Evolutionary conservation across 805 yeast genomes (phyloP), one percentile per base, ranked within the genome.

Genomic region (Cyberlindnera americana): DNA sequence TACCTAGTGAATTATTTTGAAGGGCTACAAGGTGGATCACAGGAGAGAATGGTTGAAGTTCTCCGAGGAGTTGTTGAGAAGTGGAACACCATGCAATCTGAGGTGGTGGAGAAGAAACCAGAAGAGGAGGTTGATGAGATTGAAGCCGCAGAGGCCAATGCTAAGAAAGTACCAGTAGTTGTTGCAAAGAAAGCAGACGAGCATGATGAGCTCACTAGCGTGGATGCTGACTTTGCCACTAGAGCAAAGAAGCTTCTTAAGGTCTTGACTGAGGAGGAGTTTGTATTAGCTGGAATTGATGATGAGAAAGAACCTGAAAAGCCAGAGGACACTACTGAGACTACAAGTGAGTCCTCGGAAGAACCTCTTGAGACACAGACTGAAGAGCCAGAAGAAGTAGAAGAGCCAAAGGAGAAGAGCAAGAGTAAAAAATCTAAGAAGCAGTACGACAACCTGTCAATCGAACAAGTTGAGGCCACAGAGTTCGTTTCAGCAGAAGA

Each of bases 1-100:
- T 72, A 75, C 19, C 59, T 85, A 41, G 44, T 66, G 12, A 56
- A 54, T 6, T 85, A 85, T 51, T 56, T 83, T 15, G 68, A 62
- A 15, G 83, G 83, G 0, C 55, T 85, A 19, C 83, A 81, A 58
- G 95, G 95, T 2, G 86, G 84, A 0, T 75, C 88, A 3, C 67
- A 78, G 47, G 74, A 68, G 19, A 64, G 95, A 46, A 56, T 83
- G 9, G 61, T 73, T 3, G 70, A 60, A 3, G 77, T 73, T 3
- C 65, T 81, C 54, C 63, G 61, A 43, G 62, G 53, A 8, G 70
- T 74, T 2, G 61, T 81, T 10, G 60, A 62, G 1, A 56, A 62
- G 29, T 84, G 91, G 90, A 83, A 83, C 49, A 60, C 58, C 12
- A 54, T 44, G 35, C 40, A 46, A 25, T 39, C 34, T 22, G 46